A percentile compares a stretch with the other conserved stretches of the same genome.
phyloP scores from a whole-genome alignment of 495 filamentous ascomycete species.

The Delitschia confertaspora region DNA sequence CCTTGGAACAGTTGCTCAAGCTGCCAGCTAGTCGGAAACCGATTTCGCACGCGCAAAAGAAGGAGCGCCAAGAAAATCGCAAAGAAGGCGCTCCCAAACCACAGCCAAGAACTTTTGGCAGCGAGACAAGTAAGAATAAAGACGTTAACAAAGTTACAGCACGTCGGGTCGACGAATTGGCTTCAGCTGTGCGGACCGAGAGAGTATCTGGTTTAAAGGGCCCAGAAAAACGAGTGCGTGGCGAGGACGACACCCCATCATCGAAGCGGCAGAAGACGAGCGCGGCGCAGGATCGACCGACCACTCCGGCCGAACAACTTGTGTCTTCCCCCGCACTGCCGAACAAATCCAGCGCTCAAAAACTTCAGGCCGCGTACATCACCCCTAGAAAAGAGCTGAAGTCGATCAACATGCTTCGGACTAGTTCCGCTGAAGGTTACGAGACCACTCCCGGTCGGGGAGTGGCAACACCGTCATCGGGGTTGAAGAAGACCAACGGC shows the following conservation, averaged over 20 bases:
- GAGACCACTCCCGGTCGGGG: conserved; percentile 20
- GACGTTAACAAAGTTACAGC: conserved; percentile 7
- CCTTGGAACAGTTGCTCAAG: conserved; percentile 12
- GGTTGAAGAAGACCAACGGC: conserved; percentile 9
- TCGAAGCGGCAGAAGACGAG: conserved; percentile 23
- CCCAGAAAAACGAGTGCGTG: conserved; percentile 22
- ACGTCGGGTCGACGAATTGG: conserved; percentile 4
- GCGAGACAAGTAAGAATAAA: conserved; percentile 6
- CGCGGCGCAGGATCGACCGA: conserved; percentile 7
- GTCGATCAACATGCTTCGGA: conserved; percentile 20
- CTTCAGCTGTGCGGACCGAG: too few relatives aligned
- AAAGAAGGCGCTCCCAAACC: conserved; percentile 8
- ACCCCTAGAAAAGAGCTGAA: conserved; percentile 25
- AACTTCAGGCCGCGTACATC: conserved; percentile 9
- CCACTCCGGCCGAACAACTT: conserved; percentile 16
- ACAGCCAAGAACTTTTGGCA: conserved; percentile 7
- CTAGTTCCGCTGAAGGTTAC: conserved; percentile 14
- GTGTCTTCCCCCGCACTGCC: conserved; percentile 24
- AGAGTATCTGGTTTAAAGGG: too few relatives aligned
- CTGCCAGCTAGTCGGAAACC: conserved; percentile 9
- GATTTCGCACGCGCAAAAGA: conserved; percentile 7
- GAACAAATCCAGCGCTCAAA: conserved; percentile 26
- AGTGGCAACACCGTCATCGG: conserved; percentile 16
- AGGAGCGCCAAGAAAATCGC: conserved; percentile 12
- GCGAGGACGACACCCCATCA: conserved; percentile 17